Evolutionary conservation across 2,329 filamentous ascomycete species (phyloP), one percentile per base, ranked within the genome.

Genomic region (Davidsoniella virescens): DNA sequence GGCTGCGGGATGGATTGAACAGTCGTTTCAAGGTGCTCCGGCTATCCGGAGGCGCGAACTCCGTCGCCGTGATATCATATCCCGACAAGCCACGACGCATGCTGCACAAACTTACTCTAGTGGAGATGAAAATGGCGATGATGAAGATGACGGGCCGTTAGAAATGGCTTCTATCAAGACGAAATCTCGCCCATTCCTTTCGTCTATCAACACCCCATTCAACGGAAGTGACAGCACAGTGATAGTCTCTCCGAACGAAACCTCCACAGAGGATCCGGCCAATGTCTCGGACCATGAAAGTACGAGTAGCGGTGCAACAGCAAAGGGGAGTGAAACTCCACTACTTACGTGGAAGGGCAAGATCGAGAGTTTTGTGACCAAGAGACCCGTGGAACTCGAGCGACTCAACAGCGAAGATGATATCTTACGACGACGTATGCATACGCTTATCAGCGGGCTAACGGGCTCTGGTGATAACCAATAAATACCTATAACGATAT

Each of bases 1-100:
- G 33, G 85, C 84, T 55, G 82, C 79, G 0, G 67, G 71, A 14
- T 96, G 90, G 90, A 87, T 95, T 57, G 73, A 81, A 44, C 80
- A 87, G 25, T 72, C 87, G 0, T 90, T 94, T 46, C 65, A 44
- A 17, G 17, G 38, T 6, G 29, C 44, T 2, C 39, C 50, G 5
- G 50, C 25, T 5, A 52, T 47, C 29, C 47, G 46, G 8, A 37
- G 51, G 4, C 41, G 51, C n/a, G 51, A 52, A 40, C 37, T 46
- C 16, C 42, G 37, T 8, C 42, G 46, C 3, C 42, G 47, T 5
- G 47, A 50, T 20, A 20, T 45, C 12, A 17, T 49, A 17, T 17
- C 25, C 17, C 38, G 50, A 12, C 37, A 43, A 14, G 53, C 50
- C 45, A 44, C 44, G 14, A 42, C 42, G 12, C 47, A 29, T 1